These are phyloP conservation scores for Umbellularia californica DNA, from an alignment of 164 flowering plant species.

Conservation along the genomic window DNA sequence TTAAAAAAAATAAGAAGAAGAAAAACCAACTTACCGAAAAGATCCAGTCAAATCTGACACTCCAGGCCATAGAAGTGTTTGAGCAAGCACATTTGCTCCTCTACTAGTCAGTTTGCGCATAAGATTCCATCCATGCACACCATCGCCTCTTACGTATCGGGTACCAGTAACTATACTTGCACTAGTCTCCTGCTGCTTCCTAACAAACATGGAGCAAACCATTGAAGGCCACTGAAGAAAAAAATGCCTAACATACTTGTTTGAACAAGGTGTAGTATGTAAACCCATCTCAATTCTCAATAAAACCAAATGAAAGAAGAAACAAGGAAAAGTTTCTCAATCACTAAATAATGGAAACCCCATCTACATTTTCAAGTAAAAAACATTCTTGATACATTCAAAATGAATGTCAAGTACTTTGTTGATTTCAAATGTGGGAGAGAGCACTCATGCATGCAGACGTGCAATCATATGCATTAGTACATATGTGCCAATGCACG, in stretches of 20 bases:
- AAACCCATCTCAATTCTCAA: neutral
- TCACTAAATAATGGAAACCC: neutral
- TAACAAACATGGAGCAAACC: slow-evolving; percentile 17
- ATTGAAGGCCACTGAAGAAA: neutral
- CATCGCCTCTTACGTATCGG: slow-evolving; percentile 91
- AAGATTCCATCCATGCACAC: slow-evolving; percentile 97
- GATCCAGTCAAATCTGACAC: slow-evolving; percentile 98
- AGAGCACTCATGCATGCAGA: neutral
- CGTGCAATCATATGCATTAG: too few relatives aligned
- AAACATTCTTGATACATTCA: neutral
- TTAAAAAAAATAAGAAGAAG: too few relatives aligned
- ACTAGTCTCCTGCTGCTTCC: slow-evolving; percentile 87
- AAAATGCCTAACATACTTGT: neutral
- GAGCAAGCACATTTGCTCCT: slow-evolving; percentile 98
- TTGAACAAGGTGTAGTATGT: neutral
- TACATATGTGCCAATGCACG: too few relatives aligned
- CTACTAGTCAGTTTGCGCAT: slow-evolving; percentile 98
- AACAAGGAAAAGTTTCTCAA: neutral
- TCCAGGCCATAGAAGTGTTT: slow-evolving; percentile 95
- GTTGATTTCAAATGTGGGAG: neutral
- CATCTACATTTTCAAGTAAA: neutral
- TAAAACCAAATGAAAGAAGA: neutral
- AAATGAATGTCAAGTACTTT: neutral
- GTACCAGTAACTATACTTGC: slow-evolving; percentile 97
- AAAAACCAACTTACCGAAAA: slow-evolving; percentile 51